A percentile compares a stretch with the other conserved stretches of the same genome.
Conservation (phyloP, 2,329 filamentous ascomycete genomes). For the Trichoderma endophyticum region DNA sequence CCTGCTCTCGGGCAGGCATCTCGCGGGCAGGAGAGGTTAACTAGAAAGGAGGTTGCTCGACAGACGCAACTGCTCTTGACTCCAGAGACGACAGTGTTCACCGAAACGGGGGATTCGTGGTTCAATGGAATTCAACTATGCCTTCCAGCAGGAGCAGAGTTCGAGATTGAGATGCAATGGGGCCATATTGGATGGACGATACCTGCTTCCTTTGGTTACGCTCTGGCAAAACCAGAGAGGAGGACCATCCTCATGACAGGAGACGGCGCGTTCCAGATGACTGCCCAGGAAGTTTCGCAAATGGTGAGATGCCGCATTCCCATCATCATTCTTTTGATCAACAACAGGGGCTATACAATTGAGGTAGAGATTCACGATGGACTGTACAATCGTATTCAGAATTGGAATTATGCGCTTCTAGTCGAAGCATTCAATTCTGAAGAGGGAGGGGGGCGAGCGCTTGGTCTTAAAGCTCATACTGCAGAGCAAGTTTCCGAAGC, state of each 20-base stretch:
- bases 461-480: neutral
- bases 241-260: constrained; percentile 14
- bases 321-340: constrained; percentile 20
- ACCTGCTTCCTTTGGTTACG: constrained; percentile 17
- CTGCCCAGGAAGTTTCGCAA: constrained; percentile 20
- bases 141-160: constrained; percentile 15
- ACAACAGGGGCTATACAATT: neutral
- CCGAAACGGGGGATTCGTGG: neutral
- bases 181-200: constrained; percentile 21
- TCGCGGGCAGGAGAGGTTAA: neutral
- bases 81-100: neutral
- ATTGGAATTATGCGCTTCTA: neutral
- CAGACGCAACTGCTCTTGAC: neutral
- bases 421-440: neutral
- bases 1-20: neutral
- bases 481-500: neutral
- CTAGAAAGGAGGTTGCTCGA: neutral
- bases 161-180: constrained; percentile 21
- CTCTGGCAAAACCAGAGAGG: neutral
- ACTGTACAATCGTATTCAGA: neutral
- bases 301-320: constrained; percentile 19
- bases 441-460: neutral
- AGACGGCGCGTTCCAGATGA: constrained; percentile 21
- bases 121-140: constrained; percentile 18
- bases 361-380: neutral